phyloP scores from a whole-genome alignment of 2,329 filamentous ascomycete genomes.

The Botrytis fabae region DNA sequence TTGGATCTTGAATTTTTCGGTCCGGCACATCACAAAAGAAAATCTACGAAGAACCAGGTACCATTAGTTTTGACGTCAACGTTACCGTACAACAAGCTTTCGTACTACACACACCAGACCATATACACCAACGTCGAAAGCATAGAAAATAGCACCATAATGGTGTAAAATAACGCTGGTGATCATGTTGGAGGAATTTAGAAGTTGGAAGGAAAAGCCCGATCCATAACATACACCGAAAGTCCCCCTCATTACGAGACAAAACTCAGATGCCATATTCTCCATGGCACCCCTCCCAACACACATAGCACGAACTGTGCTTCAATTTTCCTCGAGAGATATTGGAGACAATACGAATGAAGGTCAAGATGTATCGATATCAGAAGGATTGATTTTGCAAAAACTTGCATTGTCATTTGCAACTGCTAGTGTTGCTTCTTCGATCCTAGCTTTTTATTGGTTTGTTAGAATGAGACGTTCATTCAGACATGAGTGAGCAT shows the following conservation, averaged over 20 bases:
- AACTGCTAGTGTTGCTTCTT: slow-evolving; percentile 57
- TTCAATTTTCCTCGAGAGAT: slow-evolving; percentile 17
- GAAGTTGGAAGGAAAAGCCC: slow-evolving; percentile 25
- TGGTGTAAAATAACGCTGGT: slow-evolving; percentile 19
- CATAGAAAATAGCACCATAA: slow-evolving; percentile 14
- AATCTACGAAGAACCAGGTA: background rate
- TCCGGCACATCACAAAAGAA: background rate
- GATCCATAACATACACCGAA: slow-evolving; percentile 22
- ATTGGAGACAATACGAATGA: slow-evolving; percentile 26
- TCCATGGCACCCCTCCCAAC: slow-evolving; percentile 34
- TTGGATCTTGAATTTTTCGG: background rate
- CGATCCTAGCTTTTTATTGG: slow-evolving; percentile 64
- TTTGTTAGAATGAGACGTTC: slow-evolving; percentile 71
- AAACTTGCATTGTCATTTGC: slow-evolving; percentile 44
- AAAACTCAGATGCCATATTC: background rate
- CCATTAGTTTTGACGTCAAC: slow-evolving; percentile 8
- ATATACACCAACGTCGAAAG: background rate
- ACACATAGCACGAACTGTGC: slow-evolving; percentile 26
- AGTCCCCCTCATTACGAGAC: slow-evolving; percentile 8
- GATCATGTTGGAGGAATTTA: slow-evolving; percentile 25
- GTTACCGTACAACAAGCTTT: slow-evolving; percentile 2
- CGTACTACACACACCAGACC: slow-evolving; percentile 4
- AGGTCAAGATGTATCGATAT: slow-evolving; percentile 22
- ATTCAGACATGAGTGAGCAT: slow-evolving; percentile 70
- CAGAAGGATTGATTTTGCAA: slow-evolving; percentile 35